Evolutionary conservation across 805 yeast species (phyloP).

Genomic region (Limtongia smithiae): DNA sequence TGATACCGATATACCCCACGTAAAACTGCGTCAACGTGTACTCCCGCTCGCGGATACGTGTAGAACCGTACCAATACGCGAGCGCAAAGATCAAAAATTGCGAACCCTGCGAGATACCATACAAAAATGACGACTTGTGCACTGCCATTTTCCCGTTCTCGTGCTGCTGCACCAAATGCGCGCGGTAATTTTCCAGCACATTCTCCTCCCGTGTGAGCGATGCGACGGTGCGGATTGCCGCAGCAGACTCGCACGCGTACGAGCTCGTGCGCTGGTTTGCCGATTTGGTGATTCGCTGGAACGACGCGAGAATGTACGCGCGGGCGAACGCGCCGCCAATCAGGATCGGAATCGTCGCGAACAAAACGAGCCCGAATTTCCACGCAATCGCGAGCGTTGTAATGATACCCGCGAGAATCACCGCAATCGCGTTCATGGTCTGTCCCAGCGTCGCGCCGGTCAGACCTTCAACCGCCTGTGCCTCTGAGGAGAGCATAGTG

Average conservation of each 20-base stretch:
- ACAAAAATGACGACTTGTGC: conserved; percentile 32
- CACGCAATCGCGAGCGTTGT: conserved; percentile 42
- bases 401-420: conserved; percentile 32
- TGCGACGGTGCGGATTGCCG: conserved; percentile 39
- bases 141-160: conserved; percentile 5
- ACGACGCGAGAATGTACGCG: conserved; percentile 36
- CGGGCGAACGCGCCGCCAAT: conserved; percentile 43
- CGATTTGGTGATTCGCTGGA: conserved; percentile 30
- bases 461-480: conserved; percentile 35
- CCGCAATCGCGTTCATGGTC: conserved; percentile 39
- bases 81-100: conserved; percentile 42
- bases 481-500: conserved; percentile 41
- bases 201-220: conserved; percentile 43
- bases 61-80: conserved; percentile 45
- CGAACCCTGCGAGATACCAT: conserved; percentile 40
- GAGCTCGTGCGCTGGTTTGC: conserved; percentile 8
- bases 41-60: conserved; percentile 36
- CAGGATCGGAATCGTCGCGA: conserved; percentile 38
- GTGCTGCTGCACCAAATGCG: conserved; percentile 16
- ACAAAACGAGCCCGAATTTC: conserved; percentile 43
- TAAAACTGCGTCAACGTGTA: conserved; percentile 38
- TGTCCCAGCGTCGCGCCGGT: conserved; percentile 35
- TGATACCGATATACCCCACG: conserved; percentile 40
- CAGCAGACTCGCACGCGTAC: conserved; percentile 41
- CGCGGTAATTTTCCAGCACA: conserved; percentile 36